These are phyloP conservation scores for Laburnicola sp. DNA, from an alignment of 2,329 filamentous ascomycete genomes.

Conservation along the genomic window DNA sequence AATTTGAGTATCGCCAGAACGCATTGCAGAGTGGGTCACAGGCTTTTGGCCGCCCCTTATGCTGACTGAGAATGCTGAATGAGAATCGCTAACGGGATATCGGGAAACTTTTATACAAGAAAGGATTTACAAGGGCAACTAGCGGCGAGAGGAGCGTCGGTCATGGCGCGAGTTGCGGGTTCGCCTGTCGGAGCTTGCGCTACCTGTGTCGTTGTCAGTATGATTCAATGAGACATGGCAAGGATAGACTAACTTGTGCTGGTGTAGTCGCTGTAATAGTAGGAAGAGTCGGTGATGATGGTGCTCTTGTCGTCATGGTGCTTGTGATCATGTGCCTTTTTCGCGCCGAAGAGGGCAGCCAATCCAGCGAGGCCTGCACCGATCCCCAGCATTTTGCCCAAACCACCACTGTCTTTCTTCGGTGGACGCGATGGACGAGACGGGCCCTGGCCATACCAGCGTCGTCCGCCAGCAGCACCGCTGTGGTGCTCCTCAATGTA, in stretches of 20 bases:
- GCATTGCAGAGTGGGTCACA: slow-evolving; percentile 2
- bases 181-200: slow-evolving; percentile 49
- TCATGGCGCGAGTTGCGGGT: slow-evolving; percentile 48
- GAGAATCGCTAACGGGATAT: slow-evolving; percentile 11
- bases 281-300: slow-evolving; percentile 43
- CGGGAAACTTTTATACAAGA: slow-evolving; percentile 20
- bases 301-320: slow-evolving; percentile 51
- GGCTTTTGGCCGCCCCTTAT: slow-evolving; percentile 11
- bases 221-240: background rate
- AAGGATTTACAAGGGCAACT: slow-evolving; percentile 2
- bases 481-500: slow-evolving; percentile 66
- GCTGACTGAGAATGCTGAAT: slow-evolving; percentile 20
- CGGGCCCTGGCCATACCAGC: slow-evolving; percentile 52
- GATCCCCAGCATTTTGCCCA: slow-evolving; percentile 44
- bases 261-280: slow-evolving; percentile 53
- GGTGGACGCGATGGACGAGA: slow-evolving; percentile 39
- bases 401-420: slow-evolving; percentile 40
- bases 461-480: slow-evolving; percentile 60
- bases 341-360: slow-evolving; percentile 51
- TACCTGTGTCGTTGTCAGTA: slow-evolving; percentile 41
- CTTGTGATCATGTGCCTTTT: slow-evolving; percentile 46
- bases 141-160: slow-evolving; percentile 40
- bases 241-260: slow-evolving; percentile 51
- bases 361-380: slow-evolving; percentile 50
- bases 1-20: slow-evolving; percentile 8